Percentiles rank a stretch among this genome's conserved stretches.
These are phyloP conservation scores for Anisogramma anomala DNA, from an alignment of 2,329 filamentous ascomycete species.

Conservation along the genomic window DNA sequence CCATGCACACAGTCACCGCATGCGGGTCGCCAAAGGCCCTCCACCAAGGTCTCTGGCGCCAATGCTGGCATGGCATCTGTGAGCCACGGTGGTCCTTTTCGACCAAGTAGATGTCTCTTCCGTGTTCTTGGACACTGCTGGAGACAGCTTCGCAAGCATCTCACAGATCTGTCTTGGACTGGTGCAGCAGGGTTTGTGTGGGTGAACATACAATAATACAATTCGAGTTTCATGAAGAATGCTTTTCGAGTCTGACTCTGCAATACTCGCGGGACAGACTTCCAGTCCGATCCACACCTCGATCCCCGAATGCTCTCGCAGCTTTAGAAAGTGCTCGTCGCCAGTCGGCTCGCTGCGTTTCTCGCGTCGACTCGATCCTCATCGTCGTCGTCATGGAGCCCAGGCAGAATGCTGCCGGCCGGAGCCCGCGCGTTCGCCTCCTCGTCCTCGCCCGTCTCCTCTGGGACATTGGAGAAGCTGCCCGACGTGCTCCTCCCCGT, in stretches of 20 bases:
- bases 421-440: constrained; percentile 23
- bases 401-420: constrained; percentile 35
- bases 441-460: constrained; percentile 48
- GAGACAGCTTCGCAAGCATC: not conserved
- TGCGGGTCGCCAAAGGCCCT: not conserved
- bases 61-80: too few relatives aligned
- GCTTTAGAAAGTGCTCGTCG: constrained; percentile 84
- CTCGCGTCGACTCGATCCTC: constrained; percentile 90
- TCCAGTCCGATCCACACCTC: not conserved
- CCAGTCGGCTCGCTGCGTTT: constrained; percentile 88
- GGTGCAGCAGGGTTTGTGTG: not conserved
- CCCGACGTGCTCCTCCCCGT: constrained; percentile 66
- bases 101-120: too few relatives aligned
- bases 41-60: not conserved
- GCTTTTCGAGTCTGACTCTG: not conserved
- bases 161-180: not conserved
- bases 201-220: constrained; percentile 15
- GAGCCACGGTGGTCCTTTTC: too few relatives aligned
- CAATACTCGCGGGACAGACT: not conserved
- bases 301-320: constrained; percentile 1
- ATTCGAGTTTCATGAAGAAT: constrained; percentile 6
- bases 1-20: not conserved
- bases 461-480: constrained; percentile 52
- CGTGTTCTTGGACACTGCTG: too few relatives aligned
- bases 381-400: constrained; percentile 68